phyloP scores from a whole-genome alignment of 805 yeast species.

The Ogataea paradorogensis region DNA sequence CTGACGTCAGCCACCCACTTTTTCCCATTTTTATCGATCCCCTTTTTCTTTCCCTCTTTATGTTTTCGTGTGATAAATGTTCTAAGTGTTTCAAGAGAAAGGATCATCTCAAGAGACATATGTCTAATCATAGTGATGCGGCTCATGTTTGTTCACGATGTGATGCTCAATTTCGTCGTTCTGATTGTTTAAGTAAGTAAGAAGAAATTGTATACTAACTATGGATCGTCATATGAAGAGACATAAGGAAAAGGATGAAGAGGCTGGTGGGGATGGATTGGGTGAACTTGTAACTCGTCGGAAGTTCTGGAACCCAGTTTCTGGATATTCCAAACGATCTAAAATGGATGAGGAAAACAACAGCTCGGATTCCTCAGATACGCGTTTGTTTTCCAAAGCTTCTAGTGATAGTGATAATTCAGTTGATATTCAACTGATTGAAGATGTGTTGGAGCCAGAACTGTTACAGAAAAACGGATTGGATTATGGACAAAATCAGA shows the following conservation, averaged over 20 bases:
- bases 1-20: neutral
- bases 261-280: constrained; percentile 17
- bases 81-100: constrained; percentile 18
- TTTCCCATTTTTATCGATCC: neutral
- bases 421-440: neutral
- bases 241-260: constrained; percentile 16
- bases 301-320: constrained; percentile 8
- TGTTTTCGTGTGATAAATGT: constrained; percentile 16
- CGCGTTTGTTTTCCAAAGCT: constrained; percentile 8
- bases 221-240: constrained; percentile 17
- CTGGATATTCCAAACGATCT: constrained; percentile 2
- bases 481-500: too few species aligned
- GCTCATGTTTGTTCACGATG: constrained; percentile 13
- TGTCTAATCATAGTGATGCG: constrained; percentile 14
- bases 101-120: constrained; percentile 19
- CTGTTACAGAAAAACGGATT: neutral
- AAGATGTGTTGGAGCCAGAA: constrained; percentile 5
- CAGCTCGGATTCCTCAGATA: constrained; percentile 1
- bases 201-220: neutral
- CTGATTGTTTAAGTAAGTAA: constrained; percentile 16
- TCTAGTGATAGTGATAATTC: constrained; percentile 3
- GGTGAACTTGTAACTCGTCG: constrained; percentile 8
- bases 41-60: constrained; percentile 3
- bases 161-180: constrained; percentile 11
- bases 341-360: neutral